phyloP scores from a whole-genome alignment of 495 filamentous ascomycete species.

The Tuber aestivum region DNA sequence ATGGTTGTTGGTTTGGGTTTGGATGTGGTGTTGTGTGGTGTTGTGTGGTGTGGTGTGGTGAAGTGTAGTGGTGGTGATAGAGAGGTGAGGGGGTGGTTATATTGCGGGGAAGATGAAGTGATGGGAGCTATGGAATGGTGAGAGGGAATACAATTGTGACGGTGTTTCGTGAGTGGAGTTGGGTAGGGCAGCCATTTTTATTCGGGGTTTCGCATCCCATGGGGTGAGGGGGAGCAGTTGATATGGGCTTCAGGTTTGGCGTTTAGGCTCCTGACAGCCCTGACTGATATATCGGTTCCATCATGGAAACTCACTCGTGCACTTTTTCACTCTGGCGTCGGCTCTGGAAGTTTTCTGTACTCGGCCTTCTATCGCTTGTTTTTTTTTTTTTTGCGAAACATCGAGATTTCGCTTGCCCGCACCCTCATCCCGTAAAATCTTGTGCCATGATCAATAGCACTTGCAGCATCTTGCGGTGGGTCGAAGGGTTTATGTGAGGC shows the following conservation, averaged over 20 bases:
- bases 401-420: not conserved
- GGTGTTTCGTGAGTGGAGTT: not conserved
- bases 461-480: not conserved
- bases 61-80: not conserved
- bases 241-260: not conserved
- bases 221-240: not conserved
- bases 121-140: not conserved
- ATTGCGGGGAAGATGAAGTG: not conserved
- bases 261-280: not conserved
- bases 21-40: not conserved
- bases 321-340: not conserved
- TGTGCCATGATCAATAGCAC: not conserved
- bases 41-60: not conserved
- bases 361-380: not conserved
- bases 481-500: not conserved
- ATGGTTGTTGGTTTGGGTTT: not conserved
- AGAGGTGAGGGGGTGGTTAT: not conserved
- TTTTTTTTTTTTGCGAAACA: not conserved
- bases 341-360: not conserved
- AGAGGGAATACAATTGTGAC: not conserved
- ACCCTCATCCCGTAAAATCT: not conserved
- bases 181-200: not conserved
- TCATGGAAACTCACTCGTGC: constrained; percentile 1
- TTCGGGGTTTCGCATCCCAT: not conserved
- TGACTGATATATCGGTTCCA: not conserved